A percentile compares a stretch with the other conserved stretches of the same genome.
These are phyloP conservation scores for Tetrapisispora iriomotensis DNA, from an alignment of 805 yeast genomes.

Conservation along the genomic window DNA sequence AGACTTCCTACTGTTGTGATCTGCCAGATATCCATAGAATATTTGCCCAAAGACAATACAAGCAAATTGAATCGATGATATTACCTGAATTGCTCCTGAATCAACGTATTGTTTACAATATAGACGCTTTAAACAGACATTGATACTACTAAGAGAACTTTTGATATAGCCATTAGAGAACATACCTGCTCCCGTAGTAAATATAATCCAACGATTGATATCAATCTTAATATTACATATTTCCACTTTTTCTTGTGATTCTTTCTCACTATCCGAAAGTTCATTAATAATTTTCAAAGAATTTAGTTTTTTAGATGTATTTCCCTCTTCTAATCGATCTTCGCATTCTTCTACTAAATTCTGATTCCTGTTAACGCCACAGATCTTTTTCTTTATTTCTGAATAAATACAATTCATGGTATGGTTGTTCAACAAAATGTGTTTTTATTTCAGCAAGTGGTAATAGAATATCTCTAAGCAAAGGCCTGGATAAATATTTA, in stretches of 20 bases:
- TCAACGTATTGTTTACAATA: conserved; percentile 54
- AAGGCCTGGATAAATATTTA: not conserved
- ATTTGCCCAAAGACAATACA: conserved; percentile 88
- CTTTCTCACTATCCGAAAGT: conserved; percentile 11
- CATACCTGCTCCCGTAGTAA: conserved; percentile 85
- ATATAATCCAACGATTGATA: conserved; percentile 50
- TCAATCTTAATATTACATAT: not conserved
- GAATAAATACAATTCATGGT: not conserved
- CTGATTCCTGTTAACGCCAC: no score
- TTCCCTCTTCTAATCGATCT: no score
- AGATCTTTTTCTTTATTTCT: no score
- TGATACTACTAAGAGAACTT: conserved; percentile 69
- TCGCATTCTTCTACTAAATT: no score
- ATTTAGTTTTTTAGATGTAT: no score
- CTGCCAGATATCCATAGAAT: conserved; percentile 70
- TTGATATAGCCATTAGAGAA: conserved; percentile 91
- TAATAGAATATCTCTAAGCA: conserved; percentile 1
- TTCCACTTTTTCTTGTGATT: not conserved
- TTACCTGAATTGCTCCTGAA: conserved; percentile 66
- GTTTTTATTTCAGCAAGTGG: not conserved
- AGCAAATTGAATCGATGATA: conserved; percentile 79
- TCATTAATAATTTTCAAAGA: not conserved
- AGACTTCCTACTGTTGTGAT: conserved; percentile 65
- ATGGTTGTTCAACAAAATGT: not conserved
- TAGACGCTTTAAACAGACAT: conserved; percentile 54